These are phyloP conservation scores for Kodamaea leandrae DNA, from an alignment of 805 yeast species.

Conservation along the genomic window DNA sequence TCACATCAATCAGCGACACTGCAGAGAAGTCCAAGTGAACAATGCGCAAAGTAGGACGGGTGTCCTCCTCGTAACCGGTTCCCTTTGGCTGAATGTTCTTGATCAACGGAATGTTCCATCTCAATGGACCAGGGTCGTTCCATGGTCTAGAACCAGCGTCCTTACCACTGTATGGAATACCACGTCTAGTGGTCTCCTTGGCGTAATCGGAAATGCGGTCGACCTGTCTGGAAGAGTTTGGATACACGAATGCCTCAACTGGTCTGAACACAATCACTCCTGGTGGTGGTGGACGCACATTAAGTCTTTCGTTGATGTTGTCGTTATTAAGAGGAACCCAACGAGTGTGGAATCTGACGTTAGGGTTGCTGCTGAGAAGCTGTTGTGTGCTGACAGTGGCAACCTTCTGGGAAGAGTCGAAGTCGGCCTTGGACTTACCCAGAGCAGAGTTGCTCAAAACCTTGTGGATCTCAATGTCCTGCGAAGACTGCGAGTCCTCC, in stretches of 20 bases:
- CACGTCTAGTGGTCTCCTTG: conserved; percentile 58
- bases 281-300: conserved; percentile 77
- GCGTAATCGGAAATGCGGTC: conserved; percentile 70
- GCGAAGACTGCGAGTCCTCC: conserved; percentile 18
- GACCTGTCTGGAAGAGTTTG: conserved; percentile 72
- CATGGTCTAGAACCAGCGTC: conserved; percentile 72
- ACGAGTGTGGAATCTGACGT: conserved; percentile 49
- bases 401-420: conserved; percentile 6
- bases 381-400: conserved; percentile 18
- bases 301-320: conserved; percentile 54
- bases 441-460: conserved; percentile 34
- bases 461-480: conserved; percentile 43
- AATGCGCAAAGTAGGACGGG: conserved; percentile 65
- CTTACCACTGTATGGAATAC: conserved; percentile 39
- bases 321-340: conserved; percentile 65
- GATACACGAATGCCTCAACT: conserved; percentile 75
- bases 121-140: conserved; percentile 80
- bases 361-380: conserved; percentile 28
- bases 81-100: conserved; percentile 18
- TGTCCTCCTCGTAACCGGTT: conserved; percentile 25
- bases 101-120: conserved; percentile 33
- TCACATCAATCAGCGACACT: conserved; percentile 72
- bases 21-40: conserved; percentile 80
- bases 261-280: conserved; percentile 87
- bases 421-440: conserved; percentile 20